Evolutionary conservation across 129 eudicot species (phyloP), one percentile per base, ranked within the genome.

Genomic region (Scalesia atractyloides): DNA sequence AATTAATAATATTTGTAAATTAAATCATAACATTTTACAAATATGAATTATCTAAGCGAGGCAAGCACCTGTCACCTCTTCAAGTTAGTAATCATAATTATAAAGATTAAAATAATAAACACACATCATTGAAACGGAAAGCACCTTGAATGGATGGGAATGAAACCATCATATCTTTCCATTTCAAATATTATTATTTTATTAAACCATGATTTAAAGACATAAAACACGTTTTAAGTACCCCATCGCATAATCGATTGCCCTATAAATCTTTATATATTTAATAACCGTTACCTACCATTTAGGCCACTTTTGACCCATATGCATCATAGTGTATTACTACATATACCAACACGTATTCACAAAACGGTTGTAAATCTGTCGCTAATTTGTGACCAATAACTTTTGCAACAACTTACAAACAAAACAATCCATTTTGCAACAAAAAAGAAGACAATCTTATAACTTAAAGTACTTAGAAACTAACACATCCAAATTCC

Each of bases 131-230:
- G 50, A 69, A 76, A 76, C 6, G 46, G 6, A 60, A 19, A 69
- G 51, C 81, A 76, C 53, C 37, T 68, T 69, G 47, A 76, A 76
- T 76, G 81, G 76, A 59, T 59, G 50, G 70, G 69, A 76, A 50
- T 57, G 69, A 59, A 19, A 37, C 64, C 20, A 7, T 17, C 34
- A 16, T 51, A 7, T 17, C 34, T 37, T 51, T 51, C 47, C 75
- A 58, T 58, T 76, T 50, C 62, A 62, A 33, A 76, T 76, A 68
- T 63, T 17, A 58, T 57, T 68, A 58, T 68, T 68, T 68, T 59
- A 68, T 36, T 14, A 68, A 76, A 43, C 19, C 62, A 76, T 76
- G 62, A 68, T 58, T 44, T 46, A 46, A 57, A 76, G 51, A 57
- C 43, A 76, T 30, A 46, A 76, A 67, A 24, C 22, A 47, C 68